Percentiles rank a stretch among this genome's conserved stretches.
These are phyloP conservation scores for Cercospora sesami DNA, from an alignment of 2,329 filamentous ascomycete species.

Conservation along the genomic window DNA sequence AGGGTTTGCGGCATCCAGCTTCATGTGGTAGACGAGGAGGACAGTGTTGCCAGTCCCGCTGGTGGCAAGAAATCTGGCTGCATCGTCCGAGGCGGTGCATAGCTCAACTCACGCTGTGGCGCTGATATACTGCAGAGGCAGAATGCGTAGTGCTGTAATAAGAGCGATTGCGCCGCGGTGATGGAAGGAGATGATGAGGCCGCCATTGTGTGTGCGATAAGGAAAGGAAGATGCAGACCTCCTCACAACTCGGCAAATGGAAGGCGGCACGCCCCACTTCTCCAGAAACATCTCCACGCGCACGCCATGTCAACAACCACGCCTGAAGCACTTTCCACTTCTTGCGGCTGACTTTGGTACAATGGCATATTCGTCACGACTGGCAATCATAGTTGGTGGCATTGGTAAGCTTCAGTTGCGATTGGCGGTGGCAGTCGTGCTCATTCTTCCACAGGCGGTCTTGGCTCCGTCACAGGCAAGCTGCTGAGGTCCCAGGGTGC, in stretches of 20 bases:
- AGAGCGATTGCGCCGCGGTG: background rate
- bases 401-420: slow-evolving; percentile 38
- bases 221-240: background rate
- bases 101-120: background rate
- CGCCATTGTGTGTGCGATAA: background rate
- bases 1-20: background rate
- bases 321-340: background rate
- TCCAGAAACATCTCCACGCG: background rate
- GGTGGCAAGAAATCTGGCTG: background rate
- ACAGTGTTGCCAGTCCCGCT: background rate
- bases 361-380: slow-evolving; percentile 40
- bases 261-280: background rate
- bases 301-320: background rate
- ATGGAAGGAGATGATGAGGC: background rate
- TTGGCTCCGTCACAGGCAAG: slow-evolving; percentile 48
- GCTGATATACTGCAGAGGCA: background rate
- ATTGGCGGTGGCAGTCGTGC: background rate
- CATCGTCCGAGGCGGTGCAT: background rate
- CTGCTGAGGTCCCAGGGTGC: slow-evolving; percentile 46
- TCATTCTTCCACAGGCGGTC: slow-evolving; percentile 38
- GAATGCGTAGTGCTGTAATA: too few species aligned
- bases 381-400: slow-evolving; percentile 48
- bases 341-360: background rate
- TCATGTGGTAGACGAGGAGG: background rate
- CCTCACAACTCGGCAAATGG: background rate